Evolutionary conservation across 331 rosid genomes (phyloP), one percentile per base, ranked within the genome.

Genomic region (Telfairia occidentalis): DNA sequence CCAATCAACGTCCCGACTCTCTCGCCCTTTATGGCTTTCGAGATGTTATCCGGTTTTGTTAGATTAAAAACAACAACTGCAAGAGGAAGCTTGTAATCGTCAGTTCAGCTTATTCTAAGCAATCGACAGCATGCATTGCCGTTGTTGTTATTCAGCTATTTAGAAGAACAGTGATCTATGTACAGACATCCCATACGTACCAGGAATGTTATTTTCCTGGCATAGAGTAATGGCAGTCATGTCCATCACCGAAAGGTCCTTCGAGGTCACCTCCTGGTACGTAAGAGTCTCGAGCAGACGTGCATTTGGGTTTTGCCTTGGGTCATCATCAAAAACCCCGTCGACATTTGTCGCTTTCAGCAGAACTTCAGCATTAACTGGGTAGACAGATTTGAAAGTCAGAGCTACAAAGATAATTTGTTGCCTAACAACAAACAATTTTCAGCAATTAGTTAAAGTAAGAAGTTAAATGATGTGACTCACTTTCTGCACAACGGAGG

Each of bases 321-420:
- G 97, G 75, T 94, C 89, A 15, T 87, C 89, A 2, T 94, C 89
- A 19, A 49, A 94, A 55, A 94, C 98, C 42, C 97, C 97, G 24
- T 94, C 97, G 57, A 94, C 98, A 67, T 91, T 94, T 59, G 98
- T 91, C 28, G 98, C 98, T 87, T 94, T 94, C 82, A 94, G 89
- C 43, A 94, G 96, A 45, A 94, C 97, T 87, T 94, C 96, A 28
- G 98, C 98, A 76, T 90, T 91, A 79, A 94, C 98, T 94, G 89
- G 76, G 48, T 7, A 5, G 48, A 45, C 5, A 7, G n/a, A 34
- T 30, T 46, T 66, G 74, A 23, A 55, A 53, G 32, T 48, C 12
- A 66, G 78, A 0, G 32, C 5, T 40, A 10, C 9, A 38, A 42
- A 58, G 48, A 38, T 49, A 49, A 55, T 13, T 40, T 3, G 58